phyloP scores from a whole-genome alignment of 2,329 filamentous ascomycete species.

The Talaromyces rugulosus region DNA sequence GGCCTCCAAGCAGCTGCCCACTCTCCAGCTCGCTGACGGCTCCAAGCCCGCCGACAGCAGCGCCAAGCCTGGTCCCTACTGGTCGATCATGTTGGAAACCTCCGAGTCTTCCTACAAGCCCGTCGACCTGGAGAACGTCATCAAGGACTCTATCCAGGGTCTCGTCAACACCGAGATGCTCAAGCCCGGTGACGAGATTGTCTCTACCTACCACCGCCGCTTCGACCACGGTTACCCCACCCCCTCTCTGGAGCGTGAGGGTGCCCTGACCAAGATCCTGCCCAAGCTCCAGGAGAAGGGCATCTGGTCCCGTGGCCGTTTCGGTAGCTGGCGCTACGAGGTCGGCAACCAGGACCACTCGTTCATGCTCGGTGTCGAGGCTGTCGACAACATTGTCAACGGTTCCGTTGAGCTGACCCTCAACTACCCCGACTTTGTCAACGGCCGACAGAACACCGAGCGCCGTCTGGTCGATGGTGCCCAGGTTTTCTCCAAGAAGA shows the following conservation, averaged over 20 bases:
- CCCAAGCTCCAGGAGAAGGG: slow-evolving; percentile 87
- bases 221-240: slow-evolving; percentile 99
- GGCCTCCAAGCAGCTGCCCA: slow-evolving; percentile 76
- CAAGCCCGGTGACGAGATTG: slow-evolving; percentile 83
- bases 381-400: slow-evolving; percentile 83
- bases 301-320: slow-evolving; percentile 93
- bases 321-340: slow-evolving; percentile 98
- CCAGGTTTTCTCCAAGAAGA: slow-evolving; percentile 52
- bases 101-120: slow-evolving; percentile 96
- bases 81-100: slow-evolving; percentile 99
- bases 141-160: slow-evolving; percentile 90
- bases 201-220: slow-evolving; percentile 95
- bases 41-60: slow-evolving; percentile 69
- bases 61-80: slow-evolving; percentile 87
- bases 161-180: slow-evolving; percentile 98
- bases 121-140: slow-evolving; percentile 76
- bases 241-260: slow-evolving; percentile 89
- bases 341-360: slow-evolving; percentile 96
- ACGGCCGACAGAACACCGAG: slow-evolving; percentile 62
- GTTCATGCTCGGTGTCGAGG: slow-evolving; percentile 95
- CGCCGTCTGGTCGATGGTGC: slow-evolving; percentile 59
- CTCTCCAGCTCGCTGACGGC: slow-evolving; percentile 79
- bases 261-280: slow-evolving; percentile 84
- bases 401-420: slow-evolving; percentile 87
- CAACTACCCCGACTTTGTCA: slow-evolving; percentile 97